These are phyloP conservation scores for Xanthoconium separans DNA, from an alignment of 1,284 basidiomycete species.

Conservation along the genomic window DNA sequence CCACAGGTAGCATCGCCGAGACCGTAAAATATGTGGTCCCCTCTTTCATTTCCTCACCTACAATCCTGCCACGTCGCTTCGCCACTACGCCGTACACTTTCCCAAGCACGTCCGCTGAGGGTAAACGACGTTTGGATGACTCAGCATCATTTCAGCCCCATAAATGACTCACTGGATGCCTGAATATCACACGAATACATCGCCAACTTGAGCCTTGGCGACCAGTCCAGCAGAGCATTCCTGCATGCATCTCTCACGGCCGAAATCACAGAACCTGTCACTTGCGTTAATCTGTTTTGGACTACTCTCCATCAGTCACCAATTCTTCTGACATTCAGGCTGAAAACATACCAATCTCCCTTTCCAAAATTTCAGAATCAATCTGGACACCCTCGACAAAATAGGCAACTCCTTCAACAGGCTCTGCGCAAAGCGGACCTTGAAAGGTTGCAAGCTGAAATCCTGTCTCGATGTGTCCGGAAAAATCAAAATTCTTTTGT, in stretches of 20 bases:
- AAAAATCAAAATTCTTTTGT: constrained; percentile 58
- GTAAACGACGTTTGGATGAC: neutral
- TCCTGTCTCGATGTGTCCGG: constrained; percentile 85
- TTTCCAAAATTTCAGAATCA: constrained; percentile 58
- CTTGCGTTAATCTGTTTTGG: constrained; percentile 69
- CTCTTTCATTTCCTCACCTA: constrained; percentile 98
- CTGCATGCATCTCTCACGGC: constrained; percentile 87
- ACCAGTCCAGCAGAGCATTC: constrained; percentile 93
- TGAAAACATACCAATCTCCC: constrained; percentile 55
- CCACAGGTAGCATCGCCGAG: constrained; percentile 88
- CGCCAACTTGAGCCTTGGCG: constrained; percentile 93
- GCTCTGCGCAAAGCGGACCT: constrained; percentile 94
- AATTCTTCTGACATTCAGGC: constrained; percentile 1
- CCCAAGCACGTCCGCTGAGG: constrained; percentile 89
- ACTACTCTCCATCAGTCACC: constrained; percentile 40
- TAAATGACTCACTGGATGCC: constrained; percentile 76
- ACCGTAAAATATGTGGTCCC: constrained; percentile 96
- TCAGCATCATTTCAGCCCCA: constrained; percentile 6
- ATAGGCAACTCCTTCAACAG: constrained; percentile 91
- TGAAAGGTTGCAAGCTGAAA: constrained; percentile 95
- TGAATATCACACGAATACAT: constrained; percentile 99
- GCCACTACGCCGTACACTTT: constrained; percentile 98
- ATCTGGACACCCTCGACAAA: constrained; percentile 80
- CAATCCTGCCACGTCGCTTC: constrained; percentile 85
- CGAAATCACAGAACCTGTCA: constrained; percentile 88